Evolutionary conservation across 1,139 yeast species (phyloP).

Genomic region (Meyerozyma smithsonii): DNA sequence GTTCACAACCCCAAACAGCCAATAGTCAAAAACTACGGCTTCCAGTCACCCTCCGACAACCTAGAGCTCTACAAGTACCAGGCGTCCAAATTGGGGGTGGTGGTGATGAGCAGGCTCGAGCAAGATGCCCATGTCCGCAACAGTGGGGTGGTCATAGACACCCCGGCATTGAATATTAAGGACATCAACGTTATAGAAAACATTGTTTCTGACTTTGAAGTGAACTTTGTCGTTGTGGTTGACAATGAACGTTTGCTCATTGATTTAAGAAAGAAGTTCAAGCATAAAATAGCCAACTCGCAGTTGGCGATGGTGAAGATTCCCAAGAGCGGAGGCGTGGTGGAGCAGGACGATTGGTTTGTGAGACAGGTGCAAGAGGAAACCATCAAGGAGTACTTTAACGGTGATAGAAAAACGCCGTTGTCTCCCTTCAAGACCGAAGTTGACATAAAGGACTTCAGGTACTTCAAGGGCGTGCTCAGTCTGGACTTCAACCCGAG

Average conservation of each 20-base stretch:
- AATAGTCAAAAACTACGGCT: constrained; percentile 73
- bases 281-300: constrained; percentile 29
- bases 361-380: constrained; percentile 69
- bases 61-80: constrained; percentile 54
- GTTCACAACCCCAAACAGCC: constrained; percentile 85
- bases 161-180: constrained; percentile 59
- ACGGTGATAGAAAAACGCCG: constrained; percentile 65
- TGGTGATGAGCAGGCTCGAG: constrained; percentile 52
- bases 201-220: constrained; percentile 58
- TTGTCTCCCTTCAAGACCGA: constrained; percentile 67
- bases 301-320: constrained; percentile 52
- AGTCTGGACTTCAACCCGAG: constrained; percentile 34
- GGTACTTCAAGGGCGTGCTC: constrained; percentile 36
- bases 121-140: constrained; percentile 49
- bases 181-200: constrained; percentile 53
- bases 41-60: constrained; percentile 57
- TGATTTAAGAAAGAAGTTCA: constrained; percentile 56
- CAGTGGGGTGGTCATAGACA: constrained; percentile 72
- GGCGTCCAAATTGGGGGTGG: constrained; percentile 53
- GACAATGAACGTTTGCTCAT: constrained; percentile 64
- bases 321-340: constrained; percentile 67
- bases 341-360: constrained; percentile 68
- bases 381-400: constrained; percentile 81
- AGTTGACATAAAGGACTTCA: constrained; percentile 31
- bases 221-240: constrained; percentile 52